phyloP scores from a whole-genome alignment of 2,329 filamentous ascomycete species.

The Botrytis paeoniae region DNA sequence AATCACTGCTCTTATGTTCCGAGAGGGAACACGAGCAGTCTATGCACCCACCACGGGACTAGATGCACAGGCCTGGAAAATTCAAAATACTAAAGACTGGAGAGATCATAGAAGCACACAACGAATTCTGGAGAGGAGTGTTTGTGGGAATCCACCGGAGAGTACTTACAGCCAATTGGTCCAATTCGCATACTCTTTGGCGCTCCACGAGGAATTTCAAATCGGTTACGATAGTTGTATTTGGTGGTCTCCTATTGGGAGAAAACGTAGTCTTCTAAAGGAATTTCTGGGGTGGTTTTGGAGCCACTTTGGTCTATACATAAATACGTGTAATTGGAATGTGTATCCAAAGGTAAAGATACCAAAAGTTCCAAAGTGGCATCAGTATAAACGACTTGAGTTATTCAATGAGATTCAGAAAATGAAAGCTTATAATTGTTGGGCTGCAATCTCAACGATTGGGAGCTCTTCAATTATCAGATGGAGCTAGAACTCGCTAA shows the following conservation, averaged over 20 bases:
- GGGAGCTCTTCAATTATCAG: accelerated
- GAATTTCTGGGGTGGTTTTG: background rate
- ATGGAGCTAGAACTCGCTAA: background rate
- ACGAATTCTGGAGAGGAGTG: background rate
- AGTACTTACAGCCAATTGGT: background rate
- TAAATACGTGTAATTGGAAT: background rate
- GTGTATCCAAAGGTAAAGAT: background rate
- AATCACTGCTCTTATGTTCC: background rate
- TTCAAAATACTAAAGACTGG: background rate
- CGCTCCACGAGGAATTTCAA: background rate
- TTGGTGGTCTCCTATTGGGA: background rate
- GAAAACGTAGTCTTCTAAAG: background rate
- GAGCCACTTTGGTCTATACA: background rate
- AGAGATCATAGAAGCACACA: background rate
- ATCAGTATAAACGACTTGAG: background rate
- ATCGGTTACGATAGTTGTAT: background rate
- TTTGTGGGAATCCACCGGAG: background rate
- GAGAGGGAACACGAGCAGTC: background rate
- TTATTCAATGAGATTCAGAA: too few species aligned
- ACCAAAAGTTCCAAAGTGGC: background rate
- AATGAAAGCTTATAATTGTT: background rate
- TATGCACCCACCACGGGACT: background rate
- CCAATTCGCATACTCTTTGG: background rate
- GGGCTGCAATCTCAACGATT: background rate
- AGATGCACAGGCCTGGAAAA: background rate